Conservation (phyloP, 768 basidiomycete species). For the Tricholoma furcatifolium region DNA sequence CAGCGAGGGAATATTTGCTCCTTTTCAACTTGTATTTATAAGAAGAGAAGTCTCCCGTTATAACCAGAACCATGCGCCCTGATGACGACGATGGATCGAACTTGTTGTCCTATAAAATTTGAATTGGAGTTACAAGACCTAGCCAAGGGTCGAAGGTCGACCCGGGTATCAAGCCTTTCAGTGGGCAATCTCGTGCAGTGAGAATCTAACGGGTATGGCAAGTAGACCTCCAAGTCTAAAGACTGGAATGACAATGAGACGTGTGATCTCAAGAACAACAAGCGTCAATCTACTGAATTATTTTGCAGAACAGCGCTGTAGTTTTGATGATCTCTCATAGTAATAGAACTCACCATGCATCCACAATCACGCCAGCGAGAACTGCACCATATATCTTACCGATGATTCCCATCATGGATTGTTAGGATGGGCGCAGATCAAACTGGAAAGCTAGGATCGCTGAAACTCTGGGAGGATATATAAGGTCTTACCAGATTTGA, state of each 20-base stretch:
- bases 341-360: too few species aligned
- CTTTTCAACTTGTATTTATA: background rate
- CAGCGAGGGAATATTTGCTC: background rate
- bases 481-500: too few species aligned
- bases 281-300: too few species aligned
- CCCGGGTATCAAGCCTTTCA: constrained; percentile 6
- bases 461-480: too few species aligned
- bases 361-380: too few species aligned
- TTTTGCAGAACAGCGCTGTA: too few species aligned
- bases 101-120: constrained; percentile 6
- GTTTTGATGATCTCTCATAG: too few species aligned
- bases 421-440: too few species aligned
- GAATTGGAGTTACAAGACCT: constrained; percentile 7
- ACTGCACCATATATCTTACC: too few species aligned
- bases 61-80: constrained; percentile 18
- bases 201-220: background rate
- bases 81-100: constrained; percentile 4
- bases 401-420: too few species aligned
- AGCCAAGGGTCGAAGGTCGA: constrained; percentile 8
- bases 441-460: too few species aligned
- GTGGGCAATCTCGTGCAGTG: constrained; percentile 11
- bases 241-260: background rate
- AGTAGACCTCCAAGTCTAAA: background rate
- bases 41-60: background rate
- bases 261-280: background rate